Percentiles rank a stretch among this genome's conserved stretches.
Conservation (phyloP, 2,329 filamentous ascomycete species). For the Cladobotryum protrusum region DNA sequence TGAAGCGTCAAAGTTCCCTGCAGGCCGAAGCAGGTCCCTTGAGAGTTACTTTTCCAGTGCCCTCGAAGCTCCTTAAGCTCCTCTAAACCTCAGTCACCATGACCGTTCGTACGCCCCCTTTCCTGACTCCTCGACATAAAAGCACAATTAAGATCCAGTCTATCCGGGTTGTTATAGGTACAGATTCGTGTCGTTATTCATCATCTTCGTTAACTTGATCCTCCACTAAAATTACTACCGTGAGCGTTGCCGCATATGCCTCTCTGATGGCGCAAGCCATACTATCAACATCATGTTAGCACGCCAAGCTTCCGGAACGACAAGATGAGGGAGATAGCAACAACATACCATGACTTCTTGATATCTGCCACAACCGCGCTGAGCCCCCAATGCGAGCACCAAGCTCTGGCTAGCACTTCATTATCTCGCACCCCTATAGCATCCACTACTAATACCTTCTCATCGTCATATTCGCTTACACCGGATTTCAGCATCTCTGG, state of each 20-base stretch:
- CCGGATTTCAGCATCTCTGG: constrained; percentile 14
- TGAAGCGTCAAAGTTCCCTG: too few species aligned
- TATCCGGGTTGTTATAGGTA: too few species aligned
- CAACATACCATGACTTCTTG: constrained; percentile 57
- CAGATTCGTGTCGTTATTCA: constrained; percentile 18
- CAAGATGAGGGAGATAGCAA: constrained; percentile 1
- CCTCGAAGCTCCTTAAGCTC: too few species aligned
- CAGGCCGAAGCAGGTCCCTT: too few species aligned
- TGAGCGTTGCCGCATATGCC: constrained; percentile 67
- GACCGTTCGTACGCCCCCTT: too few species aligned
- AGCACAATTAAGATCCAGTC: too few species aligned
- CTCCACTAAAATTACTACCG: constrained; percentile 64
- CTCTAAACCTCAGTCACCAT: too few species aligned
- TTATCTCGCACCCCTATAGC: constrained; percentile 69
- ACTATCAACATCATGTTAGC: constrained; percentile 31
- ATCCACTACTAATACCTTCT: constrained; percentile 65
- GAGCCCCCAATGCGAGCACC: constrained; percentile 71
- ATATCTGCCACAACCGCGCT: constrained; percentile 65
- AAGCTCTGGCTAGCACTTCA: constrained; percentile 68
- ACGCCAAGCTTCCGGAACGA: neutral
- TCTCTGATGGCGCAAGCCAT: constrained; percentile 70
- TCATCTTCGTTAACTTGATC: constrained; percentile 40
- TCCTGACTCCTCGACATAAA: too few species aligned
- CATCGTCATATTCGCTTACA: constrained; percentile 42
- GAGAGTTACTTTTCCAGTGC: too few species aligned